phyloP scores from a whole-genome alignment of 768 basidiomycete genomes.

The Russula sp. region DNA sequence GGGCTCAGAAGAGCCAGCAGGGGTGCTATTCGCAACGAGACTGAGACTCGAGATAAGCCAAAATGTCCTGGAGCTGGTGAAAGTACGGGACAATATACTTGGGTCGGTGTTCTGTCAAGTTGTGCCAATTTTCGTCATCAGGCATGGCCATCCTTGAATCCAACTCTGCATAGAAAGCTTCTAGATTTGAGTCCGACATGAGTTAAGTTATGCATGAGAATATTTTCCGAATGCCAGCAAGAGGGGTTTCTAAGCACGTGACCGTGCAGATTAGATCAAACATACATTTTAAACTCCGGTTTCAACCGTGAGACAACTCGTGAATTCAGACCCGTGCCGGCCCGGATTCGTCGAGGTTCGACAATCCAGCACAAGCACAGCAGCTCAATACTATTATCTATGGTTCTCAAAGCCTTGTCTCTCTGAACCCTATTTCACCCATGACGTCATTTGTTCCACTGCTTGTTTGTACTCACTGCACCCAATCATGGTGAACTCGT shows the following conservation, averaged over 20 bases:
- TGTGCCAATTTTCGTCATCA: slow-evolving; percentile 1
- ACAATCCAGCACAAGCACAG: too few relatives aligned
- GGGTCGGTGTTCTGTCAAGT: neutral
- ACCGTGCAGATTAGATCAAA: neutral
- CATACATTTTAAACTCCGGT: too few relatives aligned
- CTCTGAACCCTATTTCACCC: too few relatives aligned
- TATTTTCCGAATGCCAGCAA: neutral
- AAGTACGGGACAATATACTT: neutral
- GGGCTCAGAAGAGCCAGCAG: neutral
- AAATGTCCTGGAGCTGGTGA: neutral
- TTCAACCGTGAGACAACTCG: too few relatives aligned
- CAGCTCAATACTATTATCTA: too few relatives aligned
- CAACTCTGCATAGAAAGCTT: slow-evolving; percentile 19
- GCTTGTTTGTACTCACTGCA: too few relatives aligned
- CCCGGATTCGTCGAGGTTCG: too few relatives aligned
- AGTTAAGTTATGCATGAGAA: neutral
- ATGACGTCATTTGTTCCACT: too few relatives aligned
- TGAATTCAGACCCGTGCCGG: too few relatives aligned
- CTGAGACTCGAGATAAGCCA: neutral
- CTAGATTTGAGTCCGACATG: neutral
- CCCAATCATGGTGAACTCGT: too few relatives aligned
- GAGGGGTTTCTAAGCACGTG: neutral
- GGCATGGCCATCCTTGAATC: slow-evolving; percentile 19
- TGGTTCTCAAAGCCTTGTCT: too few relatives aligned
- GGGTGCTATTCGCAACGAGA: neutral